phyloP scores from a whole-genome alignment of 2,329 filamentous ascomycete species.

The Diaporthe sp. region DNA sequence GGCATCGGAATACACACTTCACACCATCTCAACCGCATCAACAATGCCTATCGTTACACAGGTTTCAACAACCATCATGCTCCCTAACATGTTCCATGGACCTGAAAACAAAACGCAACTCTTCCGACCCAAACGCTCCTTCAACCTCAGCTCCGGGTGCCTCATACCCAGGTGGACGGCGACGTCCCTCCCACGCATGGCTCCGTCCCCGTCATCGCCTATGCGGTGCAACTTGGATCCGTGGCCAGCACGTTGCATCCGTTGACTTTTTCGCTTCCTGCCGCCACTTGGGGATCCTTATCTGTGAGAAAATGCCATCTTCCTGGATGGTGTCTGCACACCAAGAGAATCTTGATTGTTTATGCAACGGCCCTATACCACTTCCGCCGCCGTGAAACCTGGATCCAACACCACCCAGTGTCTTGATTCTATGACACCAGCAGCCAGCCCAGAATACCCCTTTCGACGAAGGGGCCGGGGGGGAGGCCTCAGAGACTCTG shows the following conservation, averaged over 20 bases:
- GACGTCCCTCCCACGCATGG: neutral
- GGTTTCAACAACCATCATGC: constrained; percentile 28
- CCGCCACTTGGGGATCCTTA: neutral
- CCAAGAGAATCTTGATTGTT: constrained; percentile 13
- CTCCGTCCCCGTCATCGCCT: constrained; percentile 2
- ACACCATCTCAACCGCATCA: neutral
- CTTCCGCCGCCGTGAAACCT: constrained; percentile 6
- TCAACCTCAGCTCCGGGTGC: neutral
- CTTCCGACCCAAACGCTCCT: neutral
- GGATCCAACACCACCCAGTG: constrained; percentile 8
- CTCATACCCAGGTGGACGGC: neutral
- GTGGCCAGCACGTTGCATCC: constrained; percentile 25
- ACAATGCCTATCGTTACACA: constrained; percentile 32
- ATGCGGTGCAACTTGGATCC: constrained; percentile 28
- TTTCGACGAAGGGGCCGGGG: neutral
- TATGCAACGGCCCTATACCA: constrained; percentile 16
- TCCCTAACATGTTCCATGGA: neutral
- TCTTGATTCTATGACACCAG: constrained; percentile 3
- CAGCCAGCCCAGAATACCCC: neutral
- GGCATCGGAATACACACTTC: neutral
- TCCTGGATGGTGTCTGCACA: neutral
- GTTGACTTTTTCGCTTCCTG: constrained; percentile 10
- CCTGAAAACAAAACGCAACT: neutral
- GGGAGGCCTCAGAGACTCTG: neutral
- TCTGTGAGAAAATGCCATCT: neutral